Evolutionary conservation across 1,284 basidiomycete species (phyloP).

Genomic region (Ceratobasidium theobromae): DNA sequence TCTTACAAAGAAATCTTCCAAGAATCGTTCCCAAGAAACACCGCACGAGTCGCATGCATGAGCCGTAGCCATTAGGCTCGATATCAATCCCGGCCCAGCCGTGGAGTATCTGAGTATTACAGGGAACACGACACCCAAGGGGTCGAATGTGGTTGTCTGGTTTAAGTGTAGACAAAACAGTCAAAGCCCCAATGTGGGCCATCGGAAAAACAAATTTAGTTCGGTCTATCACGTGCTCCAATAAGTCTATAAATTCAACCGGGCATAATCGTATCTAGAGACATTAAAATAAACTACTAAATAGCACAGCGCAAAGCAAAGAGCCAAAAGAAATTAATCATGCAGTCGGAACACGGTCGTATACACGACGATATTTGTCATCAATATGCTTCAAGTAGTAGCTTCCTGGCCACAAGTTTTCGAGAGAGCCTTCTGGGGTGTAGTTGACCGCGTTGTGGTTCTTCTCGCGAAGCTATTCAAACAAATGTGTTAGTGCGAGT

Average conservation of each 20-base stretch:
- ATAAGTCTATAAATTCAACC: constrained; percentile 23
- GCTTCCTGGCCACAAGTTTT: constrained; percentile 91
- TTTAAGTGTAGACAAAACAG: background rate
- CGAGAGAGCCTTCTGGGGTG: constrained; percentile 80
- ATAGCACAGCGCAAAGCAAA: background rate
- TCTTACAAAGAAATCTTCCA: background rate
- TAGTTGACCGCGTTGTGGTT: constrained; percentile 93
- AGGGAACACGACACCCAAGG: too few species aligned
- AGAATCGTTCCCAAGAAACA: background rate
- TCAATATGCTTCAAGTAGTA: constrained; percentile 96
- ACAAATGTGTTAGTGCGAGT: background rate
- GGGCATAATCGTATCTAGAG: background rate
- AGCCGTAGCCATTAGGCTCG: too few species aligned
- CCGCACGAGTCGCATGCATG: background rate
- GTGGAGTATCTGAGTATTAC: too few species aligned
- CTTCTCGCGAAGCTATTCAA: constrained; percentile 86
- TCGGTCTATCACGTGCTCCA: constrained; percentile 3
- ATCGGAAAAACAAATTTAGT: background rate
- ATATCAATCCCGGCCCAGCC: too few species aligned
- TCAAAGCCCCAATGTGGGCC: background rate
- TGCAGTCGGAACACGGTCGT: constrained; percentile 46
- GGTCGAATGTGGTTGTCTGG: too few species aligned
- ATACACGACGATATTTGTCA: constrained; percentile 89
- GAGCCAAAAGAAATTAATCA: background rate
- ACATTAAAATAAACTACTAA: background rate